Evolutionary conservation across 2,329 filamentous ascomycete species (phyloP).

Genomic region (Colletotrichum sp.): DNA sequence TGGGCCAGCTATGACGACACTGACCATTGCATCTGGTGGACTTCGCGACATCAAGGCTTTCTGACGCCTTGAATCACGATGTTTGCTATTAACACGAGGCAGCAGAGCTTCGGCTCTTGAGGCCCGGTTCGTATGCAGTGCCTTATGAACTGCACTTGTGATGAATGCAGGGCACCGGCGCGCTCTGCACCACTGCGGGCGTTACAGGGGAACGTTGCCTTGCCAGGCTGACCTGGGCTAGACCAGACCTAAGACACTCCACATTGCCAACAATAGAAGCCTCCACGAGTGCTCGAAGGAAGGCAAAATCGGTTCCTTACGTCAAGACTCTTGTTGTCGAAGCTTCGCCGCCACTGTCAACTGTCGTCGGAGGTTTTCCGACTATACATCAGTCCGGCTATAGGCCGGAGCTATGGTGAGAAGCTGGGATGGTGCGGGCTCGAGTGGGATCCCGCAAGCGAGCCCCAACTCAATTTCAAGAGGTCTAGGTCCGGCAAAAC

Average conservation of each 20-base stretch:
- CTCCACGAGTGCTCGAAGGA: not conserved
- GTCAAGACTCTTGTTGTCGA: not conserved
- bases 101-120: not conserved
- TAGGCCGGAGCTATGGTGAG: not conserved
- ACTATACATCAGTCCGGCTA: conserved; percentile 1
- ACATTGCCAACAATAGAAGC: conserved; percentile 19
- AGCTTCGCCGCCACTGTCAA: not conserved
- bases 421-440: not conserved
- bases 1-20: not conserved
- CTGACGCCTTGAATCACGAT: not conserved
- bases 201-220: conserved; percentile 12
- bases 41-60: not conserved
- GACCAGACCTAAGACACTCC: conserved; percentile 5
- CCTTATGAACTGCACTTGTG: not conserved
- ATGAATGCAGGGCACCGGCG: conserved; percentile 8
- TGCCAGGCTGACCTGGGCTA: conserved; percentile 10
- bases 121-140: not conserved
- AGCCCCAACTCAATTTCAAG: not conserved
- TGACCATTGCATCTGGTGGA: not conserved
- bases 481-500: not conserved
- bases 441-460: not conserved
- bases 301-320: not conserved
- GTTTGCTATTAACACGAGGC: not conserved
- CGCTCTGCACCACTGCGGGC: not conserved
- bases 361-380: not conserved